Evolutionary conservation across 1,284 basidiomycete species (phyloP).

Genomic region (Polyporus tsugae): DNA sequence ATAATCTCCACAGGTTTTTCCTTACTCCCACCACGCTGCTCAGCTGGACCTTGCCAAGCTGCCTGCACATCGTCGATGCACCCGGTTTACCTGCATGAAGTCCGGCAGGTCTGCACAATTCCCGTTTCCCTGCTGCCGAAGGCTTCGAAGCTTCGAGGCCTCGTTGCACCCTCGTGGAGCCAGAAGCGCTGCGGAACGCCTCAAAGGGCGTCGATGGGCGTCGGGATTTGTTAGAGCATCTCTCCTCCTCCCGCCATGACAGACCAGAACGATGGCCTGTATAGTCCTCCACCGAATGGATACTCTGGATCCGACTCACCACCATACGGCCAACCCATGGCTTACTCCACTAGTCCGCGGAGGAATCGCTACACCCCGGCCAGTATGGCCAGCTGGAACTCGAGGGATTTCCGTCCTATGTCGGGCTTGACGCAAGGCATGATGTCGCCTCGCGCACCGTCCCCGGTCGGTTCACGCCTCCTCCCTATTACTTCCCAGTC

Average conservation of each 20-base stretch:
- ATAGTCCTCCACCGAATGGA: conserved; percentile 4
- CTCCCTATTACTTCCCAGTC: conserved; percentile 26
- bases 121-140: not conserved
- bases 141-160: conserved; percentile 15
- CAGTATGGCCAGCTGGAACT: conserved; percentile 34
- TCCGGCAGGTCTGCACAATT: too few species aligned
- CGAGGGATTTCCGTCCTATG: conserved; percentile 19
- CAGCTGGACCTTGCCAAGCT: too few species aligned
- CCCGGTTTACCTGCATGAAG: not conserved
- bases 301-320: not conserved
- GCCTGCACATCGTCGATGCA: not conserved
- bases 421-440: conserved; percentile 11
- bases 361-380: conserved; percentile 29
- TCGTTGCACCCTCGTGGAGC: conserved; percentile 35
- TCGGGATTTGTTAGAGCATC: conserved; percentile 12
- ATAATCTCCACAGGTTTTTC: too few species aligned
- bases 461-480: conserved; percentile 26
- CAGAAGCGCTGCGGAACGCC: conserved; percentile 12
- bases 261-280: conserved; percentile 26
- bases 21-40: too few species aligned
- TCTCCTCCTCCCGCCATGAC: conserved; percentile 28
- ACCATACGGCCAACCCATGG: not conserved
- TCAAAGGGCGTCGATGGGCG: conserved; percentile 12
- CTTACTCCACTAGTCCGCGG: conserved; percentile 18
- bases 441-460: conserved; percentile 16